Evolutionary conservation across 768 basidiomycete species (phyloP).

Genomic region (Pleurotus ostreatus): DNA sequence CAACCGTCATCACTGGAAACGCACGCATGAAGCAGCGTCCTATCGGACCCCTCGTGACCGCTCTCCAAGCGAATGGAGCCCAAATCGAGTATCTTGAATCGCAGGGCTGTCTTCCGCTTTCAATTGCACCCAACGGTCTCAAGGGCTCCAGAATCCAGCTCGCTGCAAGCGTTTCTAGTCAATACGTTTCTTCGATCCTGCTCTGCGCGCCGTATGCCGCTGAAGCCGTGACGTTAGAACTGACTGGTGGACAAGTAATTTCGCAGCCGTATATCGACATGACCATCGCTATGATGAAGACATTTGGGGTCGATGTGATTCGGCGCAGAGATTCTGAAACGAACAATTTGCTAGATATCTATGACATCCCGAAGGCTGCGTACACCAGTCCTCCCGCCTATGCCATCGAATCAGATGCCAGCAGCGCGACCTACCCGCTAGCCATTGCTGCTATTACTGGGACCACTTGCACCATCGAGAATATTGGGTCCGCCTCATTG

Average conservation of each 20-base stretch:
- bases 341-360: conserved; percentile 70
- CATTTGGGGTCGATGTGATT: conserved; percentile 78
- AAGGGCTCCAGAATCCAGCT: conserved; percentile 80
- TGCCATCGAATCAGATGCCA: conserved; percentile 93
- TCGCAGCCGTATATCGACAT: conserved; percentile 99
- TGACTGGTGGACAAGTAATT: conserved; percentile 93
- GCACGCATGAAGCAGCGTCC: conserved; percentile 99
- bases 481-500: conserved; percentile 85
- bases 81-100: conserved; percentile 75
- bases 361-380: conserved; percentile 77
- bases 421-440: conserved; percentile 93
- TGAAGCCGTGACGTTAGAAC: conserved; percentile 80
- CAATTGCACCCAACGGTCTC: conserved; percentile 80
- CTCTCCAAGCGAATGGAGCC: conserved; percentile 78
- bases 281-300: conserved; percentile 97
- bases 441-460: conserved; percentile 97
- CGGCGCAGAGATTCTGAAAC: conserved; percentile 58
- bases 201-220: conserved; percentile 93
- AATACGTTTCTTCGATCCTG: conserved; percentile 97
- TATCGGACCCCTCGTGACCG: conserved; percentile 91
- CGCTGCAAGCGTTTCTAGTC: conserved; percentile 92
- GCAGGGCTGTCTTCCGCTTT: conserved; percentile 82
- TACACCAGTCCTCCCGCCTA: conserved; percentile 81
- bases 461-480: conserved; percentile 89
- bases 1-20: conserved; percentile 91